These are phyloP conservation scores for Apostasia ramifera DNA, from an alignment of 106 monocot species.

Conservation along the genomic window DNA sequence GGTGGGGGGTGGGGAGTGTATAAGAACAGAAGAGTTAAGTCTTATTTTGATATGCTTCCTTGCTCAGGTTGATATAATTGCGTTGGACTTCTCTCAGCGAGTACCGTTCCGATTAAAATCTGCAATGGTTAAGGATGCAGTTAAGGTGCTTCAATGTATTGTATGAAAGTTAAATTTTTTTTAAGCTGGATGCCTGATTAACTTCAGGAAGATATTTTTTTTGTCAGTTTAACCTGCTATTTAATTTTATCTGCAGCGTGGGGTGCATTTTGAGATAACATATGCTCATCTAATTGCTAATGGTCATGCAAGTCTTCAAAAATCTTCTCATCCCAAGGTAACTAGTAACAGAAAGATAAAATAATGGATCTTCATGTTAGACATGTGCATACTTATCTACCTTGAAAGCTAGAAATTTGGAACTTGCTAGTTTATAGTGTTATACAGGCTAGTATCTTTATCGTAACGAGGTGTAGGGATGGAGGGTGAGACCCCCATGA, in stretches of 20 bases:
- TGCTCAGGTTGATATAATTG: constrained; percentile 73
- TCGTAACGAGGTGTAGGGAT: too few relatives aligned
- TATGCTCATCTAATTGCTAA: constrained; percentile 58
- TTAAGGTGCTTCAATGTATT: constrained; percentile 34
- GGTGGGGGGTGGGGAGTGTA: too few relatives aligned
- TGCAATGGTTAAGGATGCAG: constrained; percentile 60
- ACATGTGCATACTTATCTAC: too few relatives aligned
- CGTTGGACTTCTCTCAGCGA: constrained; percentile 81
- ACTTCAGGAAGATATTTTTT: not conserved
- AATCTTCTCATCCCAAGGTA: constrained; percentile 70
- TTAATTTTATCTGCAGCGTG: constrained; percentile 45
- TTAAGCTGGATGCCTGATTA: not conserved
- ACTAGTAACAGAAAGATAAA: not conserved
- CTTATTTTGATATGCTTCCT: not conserved
- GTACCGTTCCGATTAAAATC: constrained; percentile 70
- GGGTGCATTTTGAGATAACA: constrained; percentile 76
- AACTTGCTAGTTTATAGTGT: too few relatives aligned
- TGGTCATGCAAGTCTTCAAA: constrained; percentile 37
- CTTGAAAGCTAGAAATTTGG: too few relatives aligned
- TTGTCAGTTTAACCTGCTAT: not conserved
- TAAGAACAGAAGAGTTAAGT: not conserved
- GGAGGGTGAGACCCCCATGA: too few relatives aligned
- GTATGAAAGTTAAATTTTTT: not conserved
- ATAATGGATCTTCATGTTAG: too few relatives aligned
- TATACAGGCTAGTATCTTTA: too few relatives aligned